Evolutionary conservation across 2,329 filamentous ascomycete species (phyloP).

Genomic region (Trichoderma simmonsii): DNA sequence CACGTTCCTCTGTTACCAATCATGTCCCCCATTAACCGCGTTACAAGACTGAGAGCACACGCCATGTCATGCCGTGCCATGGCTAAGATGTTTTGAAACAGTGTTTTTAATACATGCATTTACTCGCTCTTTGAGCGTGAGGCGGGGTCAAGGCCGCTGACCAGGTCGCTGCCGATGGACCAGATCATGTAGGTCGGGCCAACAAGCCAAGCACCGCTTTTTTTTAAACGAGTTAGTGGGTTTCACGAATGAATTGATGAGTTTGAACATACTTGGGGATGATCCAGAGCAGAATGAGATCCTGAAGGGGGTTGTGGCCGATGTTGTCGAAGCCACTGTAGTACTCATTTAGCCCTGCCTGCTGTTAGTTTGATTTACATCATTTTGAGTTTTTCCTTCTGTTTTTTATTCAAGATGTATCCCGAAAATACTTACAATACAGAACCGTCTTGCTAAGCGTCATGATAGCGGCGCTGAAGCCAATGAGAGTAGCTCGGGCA

Average conservation of each 20-base stretch:
- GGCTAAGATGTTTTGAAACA: not conserved
- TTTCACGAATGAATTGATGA: not conserved
- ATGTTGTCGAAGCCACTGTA: conserved; percentile 56
- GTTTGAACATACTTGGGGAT: conserved; percentile 51
- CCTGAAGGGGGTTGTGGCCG: conserved; percentile 48
- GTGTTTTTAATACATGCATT: conserved; percentile 11
- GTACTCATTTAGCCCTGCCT: conserved; percentile 53
- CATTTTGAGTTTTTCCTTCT: not conserved
- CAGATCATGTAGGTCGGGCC: conserved; percentile 52
- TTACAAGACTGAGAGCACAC: not conserved
- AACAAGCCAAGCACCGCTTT: conserved; percentile 55
- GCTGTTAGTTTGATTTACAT: not conserved
- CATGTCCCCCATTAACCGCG: not conserved
- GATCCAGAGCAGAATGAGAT: conserved; percentile 53
- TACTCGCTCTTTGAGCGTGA: conserved; percentile 41
- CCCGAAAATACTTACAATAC: conserved; percentile 46
- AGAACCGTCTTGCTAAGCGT: conserved; percentile 60
- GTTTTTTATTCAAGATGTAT: not conserved
- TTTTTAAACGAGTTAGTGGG: not conserved
- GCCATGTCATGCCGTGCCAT: not conserved
- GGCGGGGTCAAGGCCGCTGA: conserved; percentile 45
- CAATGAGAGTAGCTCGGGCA: conserved; percentile 45
- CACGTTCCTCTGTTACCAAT: not conserved
- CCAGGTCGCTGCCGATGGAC: conserved; percentile 46
- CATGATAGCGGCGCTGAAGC: conserved; percentile 56